A percentile compares a stretch with the other conserved stretches of the same genome.
phyloP scores from a whole-genome alignment of 768 basidiomycete species.

The Piloderma croceum region DNA sequence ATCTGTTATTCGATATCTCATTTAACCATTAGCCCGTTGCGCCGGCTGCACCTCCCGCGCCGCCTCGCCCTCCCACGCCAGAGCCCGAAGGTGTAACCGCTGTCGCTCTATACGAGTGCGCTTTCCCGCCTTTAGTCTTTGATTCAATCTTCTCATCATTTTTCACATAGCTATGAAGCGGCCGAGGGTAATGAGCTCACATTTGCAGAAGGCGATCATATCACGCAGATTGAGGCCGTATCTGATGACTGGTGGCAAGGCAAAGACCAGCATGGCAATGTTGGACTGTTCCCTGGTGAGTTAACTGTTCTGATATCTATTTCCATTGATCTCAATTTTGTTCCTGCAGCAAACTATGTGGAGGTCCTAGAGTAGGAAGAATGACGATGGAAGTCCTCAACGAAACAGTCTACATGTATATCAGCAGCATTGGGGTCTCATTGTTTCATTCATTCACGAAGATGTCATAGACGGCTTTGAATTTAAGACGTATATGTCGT shows the following conservation, averaged over 20 bases:
- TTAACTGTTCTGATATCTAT: no score
- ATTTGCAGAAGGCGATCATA: constrained; percentile 78
- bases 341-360: no score
- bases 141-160: not conserved
- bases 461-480: no score
- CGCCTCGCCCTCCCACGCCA: constrained; percentile 34
- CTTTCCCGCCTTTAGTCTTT: constrained; percentile 5
- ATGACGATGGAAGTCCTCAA: no score
- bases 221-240: constrained; percentile 72
- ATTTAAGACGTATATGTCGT: no score
- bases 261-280: constrained; percentile 44
- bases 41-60: constrained; percentile 37
- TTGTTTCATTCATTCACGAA: no score
- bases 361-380: no score
- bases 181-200: constrained; percentile 88
- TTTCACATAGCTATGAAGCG: constrained; percentile 66
- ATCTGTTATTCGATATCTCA: no score
- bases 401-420: no score
- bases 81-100: constrained; percentile 54
- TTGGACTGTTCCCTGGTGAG: constrained; percentile 72
- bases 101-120: constrained; percentile 68
- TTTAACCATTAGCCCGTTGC: constrained; percentile 26
- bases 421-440: no score
- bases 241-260: constrained; percentile 93
- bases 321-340: no score